A percentile compares a stretch with the other conserved stretches of the same genome.
Conservation (phyloP, 78 protist genomes). For the Monocercomonoides exilis region DNA sequence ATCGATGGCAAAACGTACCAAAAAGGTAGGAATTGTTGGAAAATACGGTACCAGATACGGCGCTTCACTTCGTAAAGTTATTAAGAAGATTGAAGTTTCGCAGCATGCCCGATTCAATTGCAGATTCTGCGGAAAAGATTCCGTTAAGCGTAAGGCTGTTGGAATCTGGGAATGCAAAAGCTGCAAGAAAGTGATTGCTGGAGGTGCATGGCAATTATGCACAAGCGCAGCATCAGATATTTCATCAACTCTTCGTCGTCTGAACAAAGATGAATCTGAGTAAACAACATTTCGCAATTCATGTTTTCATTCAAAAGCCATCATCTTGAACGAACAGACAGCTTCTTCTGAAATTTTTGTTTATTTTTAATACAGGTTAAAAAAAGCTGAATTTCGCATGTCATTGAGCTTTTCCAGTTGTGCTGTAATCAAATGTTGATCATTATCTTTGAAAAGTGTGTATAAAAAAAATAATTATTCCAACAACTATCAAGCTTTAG, state of each 20-base stretch:
- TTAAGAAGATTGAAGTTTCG: conserved; percentile 85
- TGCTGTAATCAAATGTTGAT: too few relatives aligned
- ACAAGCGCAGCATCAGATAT: background rate
- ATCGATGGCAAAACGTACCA: conserved; percentile 82
- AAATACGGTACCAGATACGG: conserved; percentile 98
- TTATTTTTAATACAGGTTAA: too few relatives aligned
- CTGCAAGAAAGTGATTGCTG: conserved; percentile 76
- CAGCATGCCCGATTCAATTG: conserved; percentile 85
- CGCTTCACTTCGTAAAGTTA: conserved; percentile 84
- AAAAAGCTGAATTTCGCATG: too few relatives aligned
- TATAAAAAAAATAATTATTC: too few relatives aligned
- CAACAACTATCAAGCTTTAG: too few relatives aligned
- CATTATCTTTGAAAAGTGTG: too few relatives aligned
- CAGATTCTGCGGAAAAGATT: conserved; percentile 81
- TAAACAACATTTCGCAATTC: too few relatives aligned
- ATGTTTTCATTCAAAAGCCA: too few relatives aligned
- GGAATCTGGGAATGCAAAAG: conserved; percentile 97
- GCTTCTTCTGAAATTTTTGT: too few relatives aligned
- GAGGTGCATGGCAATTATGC: conserved; percentile 87
- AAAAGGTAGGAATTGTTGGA: conserved; percentile 94
- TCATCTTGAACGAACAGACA: too few relatives aligned
- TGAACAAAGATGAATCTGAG: background rate
- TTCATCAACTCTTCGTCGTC: background rate
- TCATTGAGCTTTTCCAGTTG: too few relatives aligned
- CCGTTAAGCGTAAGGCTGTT: conserved; percentile 76